phyloP scores from a whole-genome alignment of 2,329 filamentous ascomycete genomes.

The Colletotrichum paranaense region DNA sequence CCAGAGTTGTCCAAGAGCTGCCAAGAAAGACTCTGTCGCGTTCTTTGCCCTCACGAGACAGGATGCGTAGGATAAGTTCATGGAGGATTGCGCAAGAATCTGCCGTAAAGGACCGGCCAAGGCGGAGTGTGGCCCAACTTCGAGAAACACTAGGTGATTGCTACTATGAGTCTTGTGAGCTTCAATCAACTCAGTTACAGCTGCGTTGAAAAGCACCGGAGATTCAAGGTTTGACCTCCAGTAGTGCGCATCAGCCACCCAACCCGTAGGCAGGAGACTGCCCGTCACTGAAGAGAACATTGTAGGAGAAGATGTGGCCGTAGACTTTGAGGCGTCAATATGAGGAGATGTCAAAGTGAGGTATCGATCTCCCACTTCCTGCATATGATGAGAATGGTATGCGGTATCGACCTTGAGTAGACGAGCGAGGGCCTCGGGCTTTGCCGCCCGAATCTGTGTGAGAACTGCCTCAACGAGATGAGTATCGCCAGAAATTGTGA shows the following conservation, averaged over 20 bases:
- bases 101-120: slow-evolving; percentile 26
- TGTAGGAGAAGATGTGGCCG: not conserved
- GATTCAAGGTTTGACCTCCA: slow-evolving; percentile 33
- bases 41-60: slow-evolving; percentile 63
- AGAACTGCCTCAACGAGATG: slow-evolving; percentile 34
- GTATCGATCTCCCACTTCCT: slow-evolving; percentile 10
- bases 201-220: slow-evolving; percentile 28
- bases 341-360: not conserved
- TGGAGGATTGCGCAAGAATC: slow-evolving; percentile 45
- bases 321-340: not conserved
- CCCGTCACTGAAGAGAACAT: slow-evolving; percentile 1
- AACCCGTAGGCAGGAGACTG: not conserved
- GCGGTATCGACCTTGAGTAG: slow-evolving; percentile 43
- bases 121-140: slow-evolving; percentile 30
- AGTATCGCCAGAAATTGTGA: slow-evolving; percentile 40
- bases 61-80: slow-evolving; percentile 49
- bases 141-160: slow-evolving; percentile 41
- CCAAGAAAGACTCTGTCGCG: slow-evolving; percentile 55
- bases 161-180: not conserved
- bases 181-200: slow-evolving; percentile 19
- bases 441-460: slow-evolving; percentile 34
- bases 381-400: slow-evolving; percentile 43
- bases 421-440: slow-evolving; percentile 37
- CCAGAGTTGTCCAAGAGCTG: slow-evolving; percentile 46
- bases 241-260: slow-evolving; percentile 14